phyloP scores from a whole-genome alignment of 2,329 filamentous ascomycete genomes.

The Talaromyces amestolkiae region DNA sequence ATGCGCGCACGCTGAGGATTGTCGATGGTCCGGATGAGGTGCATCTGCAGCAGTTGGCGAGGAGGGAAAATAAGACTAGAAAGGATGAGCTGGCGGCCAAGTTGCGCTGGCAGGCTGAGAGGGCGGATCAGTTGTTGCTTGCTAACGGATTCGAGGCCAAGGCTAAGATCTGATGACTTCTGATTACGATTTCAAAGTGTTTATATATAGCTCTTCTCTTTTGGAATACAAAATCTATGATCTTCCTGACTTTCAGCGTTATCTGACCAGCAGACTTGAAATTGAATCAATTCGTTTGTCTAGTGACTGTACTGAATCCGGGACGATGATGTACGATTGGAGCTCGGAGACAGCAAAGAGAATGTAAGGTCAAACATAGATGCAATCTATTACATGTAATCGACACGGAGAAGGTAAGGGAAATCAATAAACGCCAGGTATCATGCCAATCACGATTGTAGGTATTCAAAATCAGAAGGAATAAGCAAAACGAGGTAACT shows the following conservation, averaged over 20 bases:
- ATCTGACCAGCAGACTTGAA: not conserved
- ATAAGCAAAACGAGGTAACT: not conserved
- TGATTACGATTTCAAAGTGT: not conserved
- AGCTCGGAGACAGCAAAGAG: not conserved
- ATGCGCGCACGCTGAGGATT: slow-evolving; percentile 76
- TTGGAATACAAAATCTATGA: not conserved
- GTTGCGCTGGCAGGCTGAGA: slow-evolving; percentile 43
- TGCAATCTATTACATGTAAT: not conserved
- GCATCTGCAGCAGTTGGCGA: slow-evolving; percentile 62
- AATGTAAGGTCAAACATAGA: not conserved
- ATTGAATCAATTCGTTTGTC: not conserved
- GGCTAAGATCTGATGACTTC: slow-evolving; percentile 32
- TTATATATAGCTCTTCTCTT: not conserved
- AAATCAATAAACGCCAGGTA: slow-evolving; percentile 18
- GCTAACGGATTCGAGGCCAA: slow-evolving; percentile 38
- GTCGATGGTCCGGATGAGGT: slow-evolving; percentile 97
- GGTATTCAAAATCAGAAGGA: not conserved
- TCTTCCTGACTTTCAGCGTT: not conserved
- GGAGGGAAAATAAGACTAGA: slow-evolving; percentile 55
- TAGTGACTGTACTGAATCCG: not conserved
- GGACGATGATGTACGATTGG: not conserved
- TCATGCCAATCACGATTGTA: slow-evolving; percentile 13
- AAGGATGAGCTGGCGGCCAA: slow-evolving; percentile 43
- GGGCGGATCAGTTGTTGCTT: slow-evolving; percentile 38
- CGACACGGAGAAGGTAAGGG: not conserved